Conservation (phyloP, 2,329 filamentous ascomycete genomes). For the Hypoxylon rubiginosum region DNA sequence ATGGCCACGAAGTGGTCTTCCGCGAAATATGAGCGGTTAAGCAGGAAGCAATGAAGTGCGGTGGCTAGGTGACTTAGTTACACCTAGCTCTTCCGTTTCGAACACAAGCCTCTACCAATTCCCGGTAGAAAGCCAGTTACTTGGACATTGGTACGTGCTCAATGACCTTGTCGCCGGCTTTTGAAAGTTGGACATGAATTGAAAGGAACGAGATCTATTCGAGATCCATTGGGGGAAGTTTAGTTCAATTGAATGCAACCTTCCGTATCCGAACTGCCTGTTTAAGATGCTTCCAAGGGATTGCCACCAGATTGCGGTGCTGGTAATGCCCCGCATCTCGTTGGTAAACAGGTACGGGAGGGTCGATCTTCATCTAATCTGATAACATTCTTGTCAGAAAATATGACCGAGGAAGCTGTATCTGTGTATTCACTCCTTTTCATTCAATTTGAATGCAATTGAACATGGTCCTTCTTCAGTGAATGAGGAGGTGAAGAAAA, state of each 20-base stretch:
- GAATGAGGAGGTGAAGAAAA: too few species aligned
- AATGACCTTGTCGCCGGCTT: not conserved
- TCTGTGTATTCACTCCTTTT: too few species aligned
- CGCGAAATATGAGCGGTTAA: not conserved
- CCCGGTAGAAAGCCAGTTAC: not conserved
- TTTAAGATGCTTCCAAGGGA: slow-evolving; percentile 33
- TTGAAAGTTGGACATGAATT: not conserved
- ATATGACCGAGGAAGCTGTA: too few species aligned
- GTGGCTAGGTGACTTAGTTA: not conserved
- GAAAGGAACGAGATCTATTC: not conserved
- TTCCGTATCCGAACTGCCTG: slow-evolving; percentile 32
- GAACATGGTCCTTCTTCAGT: too few species aligned
- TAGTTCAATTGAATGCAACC: slow-evolving; percentile 36
- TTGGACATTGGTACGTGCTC: not conserved
- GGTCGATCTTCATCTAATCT: slow-evolving; percentile 28
- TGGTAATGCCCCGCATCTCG: slow-evolving; percentile 29
- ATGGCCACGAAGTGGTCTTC: slow-evolving; percentile 8
- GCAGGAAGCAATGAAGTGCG: not conserved
- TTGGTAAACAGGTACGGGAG: slow-evolving; percentile 1
- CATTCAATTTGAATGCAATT: too few species aligned
- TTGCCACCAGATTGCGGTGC: slow-evolving; percentile 1
- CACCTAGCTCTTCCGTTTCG: not conserved
- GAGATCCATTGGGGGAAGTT: slow-evolving; percentile 12
- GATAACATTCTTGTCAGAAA: not conserved
- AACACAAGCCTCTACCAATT: not conserved